phyloP scores from a whole-genome alignment of 441 rosid genomes.

The Daphne laureola region DNA sequence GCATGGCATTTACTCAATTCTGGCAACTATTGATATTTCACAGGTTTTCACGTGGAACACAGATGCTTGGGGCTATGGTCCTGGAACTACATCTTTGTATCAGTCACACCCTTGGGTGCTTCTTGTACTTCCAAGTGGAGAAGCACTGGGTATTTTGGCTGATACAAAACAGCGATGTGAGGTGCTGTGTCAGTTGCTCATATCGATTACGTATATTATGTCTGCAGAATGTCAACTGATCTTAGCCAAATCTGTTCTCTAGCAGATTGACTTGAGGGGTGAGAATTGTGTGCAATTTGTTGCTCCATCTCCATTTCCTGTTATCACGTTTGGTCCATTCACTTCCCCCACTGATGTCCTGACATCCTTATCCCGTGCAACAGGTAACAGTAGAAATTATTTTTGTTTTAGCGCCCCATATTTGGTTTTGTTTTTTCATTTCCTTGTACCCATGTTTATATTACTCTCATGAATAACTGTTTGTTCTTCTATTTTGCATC shows the following conservation, averaged over 20 bases:
- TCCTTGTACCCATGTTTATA: too few relatives aligned
- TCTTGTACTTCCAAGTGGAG: slow-evolving; percentile 81
- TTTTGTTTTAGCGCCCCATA: slow-evolving; percentile 9
- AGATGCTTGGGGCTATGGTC: slow-evolving; percentile 82
- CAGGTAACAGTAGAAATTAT: slow-evolving; percentile 39
- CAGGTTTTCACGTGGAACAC: slow-evolving; percentile 96
- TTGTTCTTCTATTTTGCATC: too few relatives aligned
- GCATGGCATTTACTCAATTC: too few relatives aligned
- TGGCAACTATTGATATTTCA: slow-evolving; percentile 1
- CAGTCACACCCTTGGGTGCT: slow-evolving; percentile 99
- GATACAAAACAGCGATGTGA: slow-evolving; percentile 85
- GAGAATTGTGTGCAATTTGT: slow-evolving; percentile 43
- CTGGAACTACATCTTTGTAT: slow-evolving; percentile 82
- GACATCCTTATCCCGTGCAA: slow-evolving; percentile 73
- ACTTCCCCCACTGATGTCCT: slow-evolving; percentile 65
- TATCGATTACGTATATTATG: background rate
- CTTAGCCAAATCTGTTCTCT: slow-evolving; percentile 15
- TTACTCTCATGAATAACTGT: too few relatives aligned
- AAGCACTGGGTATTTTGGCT: slow-evolving; percentile 86
- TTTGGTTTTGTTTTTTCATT: too few relatives aligned
- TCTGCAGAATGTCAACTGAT: slow-evolving; percentile 11
- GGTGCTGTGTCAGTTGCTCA: slow-evolving; percentile 30
- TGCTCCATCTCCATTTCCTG: slow-evolving; percentile 61
- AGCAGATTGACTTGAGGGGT: slow-evolving; percentile 83
- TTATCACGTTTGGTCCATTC: slow-evolving; percentile 88